Percentiles rank a stretch among this genome's conserved stretches.
These are phyloP conservation scores for Whalleya microplaca DNA, from an alignment of 2,329 filamentous ascomycete species.

Conservation along the genomic window DNA sequence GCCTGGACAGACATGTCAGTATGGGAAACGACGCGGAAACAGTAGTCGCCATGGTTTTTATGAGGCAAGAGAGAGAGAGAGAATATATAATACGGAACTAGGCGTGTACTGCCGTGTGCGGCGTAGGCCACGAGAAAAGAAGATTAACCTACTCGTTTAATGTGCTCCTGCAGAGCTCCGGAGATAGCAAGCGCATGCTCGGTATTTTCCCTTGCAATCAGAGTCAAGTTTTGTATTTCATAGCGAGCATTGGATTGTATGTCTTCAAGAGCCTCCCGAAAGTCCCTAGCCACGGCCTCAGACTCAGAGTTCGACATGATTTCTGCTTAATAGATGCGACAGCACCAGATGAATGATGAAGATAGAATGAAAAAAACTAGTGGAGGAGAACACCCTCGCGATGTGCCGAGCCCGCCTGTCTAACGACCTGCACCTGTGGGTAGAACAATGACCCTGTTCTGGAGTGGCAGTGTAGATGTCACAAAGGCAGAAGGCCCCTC, in stretches of 20 bases:
- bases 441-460: slow-evolving; percentile 16
- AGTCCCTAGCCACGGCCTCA: slow-evolving; percentile 93
- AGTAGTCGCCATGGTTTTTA: not conserved
- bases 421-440: slow-evolving; percentile 9
- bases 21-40: slow-evolving; percentile 15
- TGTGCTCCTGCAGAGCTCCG: slow-evolving; percentile 87
- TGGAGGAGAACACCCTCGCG: slow-evolving; percentile 5
- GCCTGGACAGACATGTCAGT: slow-evolving; percentile 65
- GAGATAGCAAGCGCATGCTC: slow-evolving; percentile 94
- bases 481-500: slow-evolving; percentile 30
- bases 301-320: slow-evolving; percentile 57
- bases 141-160: slow-evolving; percentile 78
- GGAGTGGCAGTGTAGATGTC: slow-evolving; percentile 23
- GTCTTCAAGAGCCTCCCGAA: slow-evolving; percentile 90
- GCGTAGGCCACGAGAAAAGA: not conserved
- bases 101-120: not conserved
- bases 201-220: slow-evolving; percentile 97
- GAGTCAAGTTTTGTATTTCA: slow-evolving; percentile 95
- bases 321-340: slow-evolving; percentile 24
- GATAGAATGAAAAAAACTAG: slow-evolving; percentile 3
- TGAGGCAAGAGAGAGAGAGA: not conserved
- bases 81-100: not conserved
- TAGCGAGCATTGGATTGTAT: slow-evolving; percentile 88
- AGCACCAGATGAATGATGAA: slow-evolving; percentile 18
- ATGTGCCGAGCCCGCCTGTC: slow-evolving; percentile 3